Base-by-base conservation (phyloP, 31 red algal species). In the Asparagopsis taxiformis region DNA sequence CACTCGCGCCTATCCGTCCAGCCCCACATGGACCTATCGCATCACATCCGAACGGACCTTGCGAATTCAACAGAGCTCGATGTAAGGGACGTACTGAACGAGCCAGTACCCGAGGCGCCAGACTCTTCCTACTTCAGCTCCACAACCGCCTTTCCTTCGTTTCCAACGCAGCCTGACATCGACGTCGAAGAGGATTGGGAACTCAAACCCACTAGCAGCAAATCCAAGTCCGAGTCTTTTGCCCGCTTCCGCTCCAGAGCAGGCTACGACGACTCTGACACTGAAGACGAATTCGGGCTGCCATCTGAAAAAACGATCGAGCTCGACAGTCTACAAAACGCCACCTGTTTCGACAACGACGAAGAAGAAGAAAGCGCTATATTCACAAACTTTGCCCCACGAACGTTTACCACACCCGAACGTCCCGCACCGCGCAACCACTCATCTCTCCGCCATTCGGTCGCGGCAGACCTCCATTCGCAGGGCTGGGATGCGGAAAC, bases 401-500 rank as follows among this genome's bases (percentile, higher is more conserved):
- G 41, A 6, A 13, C 8, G 8, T 46, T 46, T 13, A 46, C 6
- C 8, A 46, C 41, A 6, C 41, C 41, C 8, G 41, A 46, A 13
- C 41, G 41, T 13, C 41, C 8, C 41, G 13, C 41, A 6, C 41
- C 41, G 13, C 6, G 13, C 8, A 46, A 46, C 41, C 13, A 6
- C 6, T 46, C 13, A 9, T 46, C 41, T 46, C 13, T 13, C 41
- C 41, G 41, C 41, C 41, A 46, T 46, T 46, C 41, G 6, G 41
- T 13, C 6, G 13, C 8, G 41, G 41, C 41, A 6, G 13, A 46
- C 13, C 13, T 46, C 8, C 8, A 46, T 9, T 6, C 41, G 41
- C 41, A 46, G 41, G 41, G 41, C 41, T 46, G 41, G 41, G 41
- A 46, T 46, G 41, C 6, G 41, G 41, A 46, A 46, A 46, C 41